Evolutionary conservation across 495 filamentous ascomycete species (phyloP).

Genomic region (Astrothelium subdiscretum): DNA sequence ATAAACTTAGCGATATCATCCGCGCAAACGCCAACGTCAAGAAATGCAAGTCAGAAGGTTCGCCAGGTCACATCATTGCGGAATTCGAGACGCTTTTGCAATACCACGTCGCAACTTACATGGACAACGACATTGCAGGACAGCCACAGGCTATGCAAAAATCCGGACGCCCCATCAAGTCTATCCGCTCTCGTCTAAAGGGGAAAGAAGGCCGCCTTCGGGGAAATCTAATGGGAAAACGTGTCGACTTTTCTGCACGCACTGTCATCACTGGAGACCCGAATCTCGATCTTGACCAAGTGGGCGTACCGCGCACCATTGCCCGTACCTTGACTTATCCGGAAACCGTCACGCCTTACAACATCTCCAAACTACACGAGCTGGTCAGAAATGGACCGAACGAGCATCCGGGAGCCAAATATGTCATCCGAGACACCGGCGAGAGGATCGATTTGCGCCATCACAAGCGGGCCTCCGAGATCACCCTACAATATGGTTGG

Average conservation of each 20-base stretch:
- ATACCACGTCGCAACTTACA: conserved; percentile 96
- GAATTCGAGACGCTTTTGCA: conserved; percentile 92
- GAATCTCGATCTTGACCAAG: conserved; percentile 89
- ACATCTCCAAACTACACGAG: conserved; percentile 80
- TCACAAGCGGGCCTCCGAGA: conserved; percentile 69
- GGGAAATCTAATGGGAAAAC: conserved; percentile 98
- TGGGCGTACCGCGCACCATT: conserved; percentile 85
- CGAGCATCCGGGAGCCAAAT: conserved; percentile 87
- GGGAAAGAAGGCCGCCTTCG: conserved; percentile 95
- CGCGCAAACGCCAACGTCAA: conserved; percentile 92
- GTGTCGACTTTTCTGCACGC: conserved; percentile 98
- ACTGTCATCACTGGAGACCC: conserved; percentile 98
- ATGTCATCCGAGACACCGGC: conserved; percentile 84
- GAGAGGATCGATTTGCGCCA: conserved; percentile 89
- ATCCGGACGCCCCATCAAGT: conserved; percentile 88
- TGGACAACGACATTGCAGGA: conserved; percentile 98
- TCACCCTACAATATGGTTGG: conserved; percentile 89
- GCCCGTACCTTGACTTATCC: conserved; percentile 87
- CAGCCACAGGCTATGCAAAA: conserved; percentile 94
- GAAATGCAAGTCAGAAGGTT: conserved; percentile 75
- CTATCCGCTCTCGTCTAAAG: conserved; percentile 90
- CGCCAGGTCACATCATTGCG: conserved; percentile 72
- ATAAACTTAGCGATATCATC: conserved; percentile 96
- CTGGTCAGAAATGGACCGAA: conserved; percentile 88
- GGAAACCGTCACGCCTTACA: conserved; percentile 95